A percentile compares a stretch with the other conserved stretches of the same genome.
These are phyloP conservation scores for Russula sp. DNA, from an alignment of 768 basidiomycete species.

Conservation along the genomic window DNA sequence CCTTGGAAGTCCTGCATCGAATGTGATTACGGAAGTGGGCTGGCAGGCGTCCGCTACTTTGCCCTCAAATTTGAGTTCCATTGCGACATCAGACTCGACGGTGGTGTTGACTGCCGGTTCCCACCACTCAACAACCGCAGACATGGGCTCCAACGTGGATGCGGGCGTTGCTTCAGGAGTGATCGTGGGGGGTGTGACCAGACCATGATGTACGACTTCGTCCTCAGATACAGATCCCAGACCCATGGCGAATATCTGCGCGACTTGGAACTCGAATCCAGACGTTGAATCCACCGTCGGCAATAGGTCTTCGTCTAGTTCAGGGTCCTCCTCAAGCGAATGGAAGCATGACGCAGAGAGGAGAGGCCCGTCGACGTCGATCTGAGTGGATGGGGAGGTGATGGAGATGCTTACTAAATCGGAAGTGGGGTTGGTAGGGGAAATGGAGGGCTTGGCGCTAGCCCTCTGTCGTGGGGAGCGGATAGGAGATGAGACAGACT, in stretches of 20 bases:
- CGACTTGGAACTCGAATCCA: neutral
- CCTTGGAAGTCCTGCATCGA: neutral
- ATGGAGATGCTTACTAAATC: neutral
- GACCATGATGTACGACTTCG: neutral
- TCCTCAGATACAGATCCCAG: neutral
- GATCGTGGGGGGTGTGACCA: neutral
- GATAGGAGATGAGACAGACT: neutral
- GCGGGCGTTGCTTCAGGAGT: neutral
- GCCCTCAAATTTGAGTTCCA: neutral
- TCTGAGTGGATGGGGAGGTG: neutral
- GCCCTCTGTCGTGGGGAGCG: neutral
- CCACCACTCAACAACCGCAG: slow-evolving; percentile 4
- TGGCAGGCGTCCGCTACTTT: neutral
- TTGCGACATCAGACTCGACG: neutral
- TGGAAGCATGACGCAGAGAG: slow-evolving; percentile 6
- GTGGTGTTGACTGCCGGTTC: neutral
- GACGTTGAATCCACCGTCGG: neutral
- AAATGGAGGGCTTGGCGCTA: neutral
- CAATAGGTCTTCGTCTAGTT: neutral
- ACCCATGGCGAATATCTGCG: neutral
- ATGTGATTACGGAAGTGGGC: neutral
- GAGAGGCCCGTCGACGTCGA: neutral
- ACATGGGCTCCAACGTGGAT: neutral
- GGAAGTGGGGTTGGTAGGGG: neutral
- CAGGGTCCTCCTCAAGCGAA: neutral